Evolutionary conservation across 2,329 filamentous ascomycete genomes (phyloP).

Genomic region (Aspergillaceae sp.): DNA sequence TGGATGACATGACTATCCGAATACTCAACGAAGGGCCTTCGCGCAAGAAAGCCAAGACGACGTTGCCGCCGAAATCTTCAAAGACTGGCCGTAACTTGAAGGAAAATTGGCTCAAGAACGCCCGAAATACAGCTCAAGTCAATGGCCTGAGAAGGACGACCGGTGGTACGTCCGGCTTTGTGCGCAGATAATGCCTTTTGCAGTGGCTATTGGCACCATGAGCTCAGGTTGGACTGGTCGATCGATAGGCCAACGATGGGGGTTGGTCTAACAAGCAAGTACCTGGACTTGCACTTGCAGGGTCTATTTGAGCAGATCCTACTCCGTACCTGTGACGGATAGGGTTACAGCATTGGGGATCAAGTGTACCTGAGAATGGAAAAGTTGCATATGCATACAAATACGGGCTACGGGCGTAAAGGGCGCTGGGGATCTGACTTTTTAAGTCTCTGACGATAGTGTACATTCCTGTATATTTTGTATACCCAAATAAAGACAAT

Average conservation of each 20-base stretch:
- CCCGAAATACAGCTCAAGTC: constrained; percentile 21
- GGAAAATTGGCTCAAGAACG: constrained; percentile 32
- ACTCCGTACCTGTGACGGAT: no score
- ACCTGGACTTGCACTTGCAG: no score
- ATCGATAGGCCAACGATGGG: no score
- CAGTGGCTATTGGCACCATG: neutral
- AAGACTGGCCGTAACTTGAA: constrained; percentile 29
- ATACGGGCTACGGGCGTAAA: no score
- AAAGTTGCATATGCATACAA: no score
- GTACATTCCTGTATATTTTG: neutral
- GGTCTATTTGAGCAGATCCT: no score
- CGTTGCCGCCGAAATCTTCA: constrained; percentile 39
- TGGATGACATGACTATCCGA: constrained; percentile 42
- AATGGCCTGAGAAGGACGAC: constrained; percentile 31
- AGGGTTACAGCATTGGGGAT: no score
- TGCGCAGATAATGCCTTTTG: constrained; percentile 19
- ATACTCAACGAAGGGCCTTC: constrained; percentile 35
- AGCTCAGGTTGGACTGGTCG: no score
- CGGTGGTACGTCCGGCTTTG: constrained; percentile 29
- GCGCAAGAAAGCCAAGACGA: constrained; percentile 29
- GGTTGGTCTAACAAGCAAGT: no score
- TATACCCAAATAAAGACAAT: neutral
- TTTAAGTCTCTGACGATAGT: no score
- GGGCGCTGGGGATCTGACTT: no score
- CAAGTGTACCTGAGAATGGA: no score